Evolutionary conservation across 768 basidiomycete species (phyloP), one percentile per base, ranked within the genome.

Genomic region (Pleurotus sapidus): DNA sequence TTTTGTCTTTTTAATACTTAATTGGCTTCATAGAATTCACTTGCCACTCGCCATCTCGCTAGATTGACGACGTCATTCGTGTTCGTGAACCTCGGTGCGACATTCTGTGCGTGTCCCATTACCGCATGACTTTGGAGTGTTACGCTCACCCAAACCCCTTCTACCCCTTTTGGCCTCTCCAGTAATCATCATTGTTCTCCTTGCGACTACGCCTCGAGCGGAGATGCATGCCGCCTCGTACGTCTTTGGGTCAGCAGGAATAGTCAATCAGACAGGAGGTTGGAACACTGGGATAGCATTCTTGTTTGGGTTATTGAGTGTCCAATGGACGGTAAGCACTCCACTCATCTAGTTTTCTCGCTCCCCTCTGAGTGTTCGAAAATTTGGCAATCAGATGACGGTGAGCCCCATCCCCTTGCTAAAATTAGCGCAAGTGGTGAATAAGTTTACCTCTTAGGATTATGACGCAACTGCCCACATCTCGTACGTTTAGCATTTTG

Each of bases 121-220:
- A 15, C 23, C 24, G 3, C 18, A 24, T 15, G 24, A 3, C 3
- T 25, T 20, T 24, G 17, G 46, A 25, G 14, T 27, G 2, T 5
- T 25, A 4, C 2, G 3, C 49, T 50, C 18, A 23, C 20, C 17
- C 23, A 23, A 20, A 48, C 23, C 1, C 27, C 23, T 2, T 42
- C 25, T 49, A 39, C 23, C 55, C n/a, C 57, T 23, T 48, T 59
- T n/a, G 58, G 53, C 11, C 49, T 12, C n/a, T 42, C 24, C 38
- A 89, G 86, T 93, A 24, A 93, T 95, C 64, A 88, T 94, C 61
- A 89, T 96, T 66, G 86, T 87, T 20, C 80, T 96, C 15, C 79
- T 94, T 37, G 87, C 91, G 18, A 89, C 74, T 59, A 91, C 89
- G 0, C 78, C 82, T 3, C 79, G 87, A 17, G 74, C 79, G 0